Base-by-base conservation (phyloP, 495 filamentous ascomycete genomes). In the Durotheca rogersii region DNA sequence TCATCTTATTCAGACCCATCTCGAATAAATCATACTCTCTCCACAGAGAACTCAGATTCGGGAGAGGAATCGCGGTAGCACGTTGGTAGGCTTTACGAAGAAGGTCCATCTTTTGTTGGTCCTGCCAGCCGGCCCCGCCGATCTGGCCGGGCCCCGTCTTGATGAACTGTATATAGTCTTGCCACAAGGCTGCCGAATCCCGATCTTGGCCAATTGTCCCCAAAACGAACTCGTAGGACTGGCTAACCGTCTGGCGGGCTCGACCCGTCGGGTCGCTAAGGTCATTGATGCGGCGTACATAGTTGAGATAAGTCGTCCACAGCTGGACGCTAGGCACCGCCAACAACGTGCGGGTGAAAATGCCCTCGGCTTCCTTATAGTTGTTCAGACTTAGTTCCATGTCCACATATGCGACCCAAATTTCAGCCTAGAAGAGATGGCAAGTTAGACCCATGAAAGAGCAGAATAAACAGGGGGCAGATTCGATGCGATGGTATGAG, bases 11-110 rank as follows among this genome's bases (percentile, higher is more conserved):
- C 23, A 95, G 68, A 6, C 82, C 80, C 82, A 90, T 88, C 69
- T 98, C 93, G 61, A 97, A 98, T 58, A 84, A 79, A 68, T 96
- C 90, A 61, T 97, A 98, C 62, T 98, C 92, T 70, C 93, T 95
- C 93, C 93, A 98, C 7, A 98, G 67, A 9, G 73, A 76, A 57
- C 90, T 88, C 37, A 93, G 78, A 23, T 81, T 87, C 36, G 85
- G 77, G 9, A 85, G 92, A 3, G 93, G 93, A 41, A 95, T 81
- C 53, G 78, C 83, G 31, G 95, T 85, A 10, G 93, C 92, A 21
- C 83, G 83, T 58, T 96, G 92, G 64, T 96, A 97, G 2, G 88
- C 86, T 61, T 91, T 94, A 16, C 93, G 82, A 15, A 98, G 72
- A 51, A 83, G 67, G 56, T 98, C 93, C 89, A 95, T 94, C 77